Conservation (phyloP, 352 stramenopile genomes). For the Phytopythium sindhum region DNA sequence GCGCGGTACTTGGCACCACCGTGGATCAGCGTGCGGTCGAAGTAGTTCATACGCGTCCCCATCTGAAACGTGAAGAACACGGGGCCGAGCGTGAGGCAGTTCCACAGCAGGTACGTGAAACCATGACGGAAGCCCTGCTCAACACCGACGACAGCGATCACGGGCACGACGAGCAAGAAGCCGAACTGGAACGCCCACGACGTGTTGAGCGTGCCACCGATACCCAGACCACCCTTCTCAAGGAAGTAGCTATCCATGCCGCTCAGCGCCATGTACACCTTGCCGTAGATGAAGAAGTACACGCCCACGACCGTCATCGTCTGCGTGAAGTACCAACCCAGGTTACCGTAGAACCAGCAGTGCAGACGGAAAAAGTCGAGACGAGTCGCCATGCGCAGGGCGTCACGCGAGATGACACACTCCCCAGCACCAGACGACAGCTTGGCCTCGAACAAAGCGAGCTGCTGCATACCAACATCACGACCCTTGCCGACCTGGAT, state of each 20-base stretch:
- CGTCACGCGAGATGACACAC: conserved; percentile 96
- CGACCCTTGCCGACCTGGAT: conserved; percentile 94
- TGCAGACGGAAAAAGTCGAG: conserved; percentile 97
- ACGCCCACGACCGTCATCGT: conserved; percentile 97
- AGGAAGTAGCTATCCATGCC: conserved; percentile 91
- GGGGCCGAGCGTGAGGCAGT: conserved; percentile 96
- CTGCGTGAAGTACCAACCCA: conserved; percentile 98
- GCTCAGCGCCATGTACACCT: conserved; percentile 94
- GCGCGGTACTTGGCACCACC: conserved; percentile 97
- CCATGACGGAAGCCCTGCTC: conserved; percentile 95
- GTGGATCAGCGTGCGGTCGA: conserved; percentile 96
- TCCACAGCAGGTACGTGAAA: conserved; percentile 91
- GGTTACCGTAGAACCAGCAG: conserved; percentile 98
- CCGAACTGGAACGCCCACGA: conserved; percentile 96
- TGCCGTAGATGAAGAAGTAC: conserved; percentile 98
- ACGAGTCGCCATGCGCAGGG: conserved; percentile 93
- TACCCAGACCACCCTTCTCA: conserved; percentile 90
- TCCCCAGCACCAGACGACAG: conserved; percentile 95
- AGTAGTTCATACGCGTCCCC: conserved; percentile 98
- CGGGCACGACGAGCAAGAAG: conserved; percentile 95
- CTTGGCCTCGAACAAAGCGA: conserved; percentile 98
- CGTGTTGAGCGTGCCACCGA: conserved; percentile 94
- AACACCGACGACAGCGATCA: conserved; percentile 96
- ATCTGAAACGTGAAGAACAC: conserved; percentile 99
- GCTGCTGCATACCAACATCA: conserved; percentile 98